Evolutionary conservation across 495 filamentous ascomycete genomes (phyloP).

Genomic region (Aspergillus funiculosus): DNA sequence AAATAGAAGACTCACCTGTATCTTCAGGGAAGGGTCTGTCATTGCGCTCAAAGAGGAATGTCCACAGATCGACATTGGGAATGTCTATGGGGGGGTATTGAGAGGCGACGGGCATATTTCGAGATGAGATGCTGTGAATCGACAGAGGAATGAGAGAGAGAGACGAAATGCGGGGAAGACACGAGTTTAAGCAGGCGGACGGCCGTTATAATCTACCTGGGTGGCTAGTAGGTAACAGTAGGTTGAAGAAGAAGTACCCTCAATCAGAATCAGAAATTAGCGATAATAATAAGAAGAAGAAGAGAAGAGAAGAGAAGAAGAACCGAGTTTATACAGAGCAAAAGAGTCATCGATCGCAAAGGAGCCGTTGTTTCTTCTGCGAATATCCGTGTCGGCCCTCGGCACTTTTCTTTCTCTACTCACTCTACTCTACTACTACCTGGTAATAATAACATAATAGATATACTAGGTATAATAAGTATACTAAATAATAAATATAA

Average conservation of each 20-base stretch:
- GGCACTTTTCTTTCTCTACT: no score
- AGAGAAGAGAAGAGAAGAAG: background rate
- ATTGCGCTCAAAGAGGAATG: slow-evolving; percentile 72
- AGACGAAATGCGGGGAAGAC: background rate
- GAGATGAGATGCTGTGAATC: slow-evolving; percentile 23
- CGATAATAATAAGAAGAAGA: background rate
- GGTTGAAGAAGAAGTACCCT: no score
- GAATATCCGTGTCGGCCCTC: no score
- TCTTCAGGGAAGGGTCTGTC: slow-evolving; percentile 59
- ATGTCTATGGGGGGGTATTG: slow-evolving; percentile 34
- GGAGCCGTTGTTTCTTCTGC: no score
- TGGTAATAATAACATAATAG: no score
- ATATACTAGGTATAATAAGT: no score
- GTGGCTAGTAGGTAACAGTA: background rate
- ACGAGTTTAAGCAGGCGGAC: background rate
- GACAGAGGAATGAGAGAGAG: background rate
- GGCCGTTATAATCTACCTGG: background rate
- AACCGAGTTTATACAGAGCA: no score
- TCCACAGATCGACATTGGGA: slow-evolving; percentile 59
- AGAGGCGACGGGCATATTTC: slow-evolving; percentile 43
- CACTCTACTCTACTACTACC: no score
- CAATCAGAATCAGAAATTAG: no score
- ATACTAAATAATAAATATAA: no score
- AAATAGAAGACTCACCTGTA: slow-evolving; percentile 28
- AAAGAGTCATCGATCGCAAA: no score